phyloP scores from a whole-genome alignment of 2,329 filamentous ascomycete species.

The Hypoxylon sp. region DNA sequence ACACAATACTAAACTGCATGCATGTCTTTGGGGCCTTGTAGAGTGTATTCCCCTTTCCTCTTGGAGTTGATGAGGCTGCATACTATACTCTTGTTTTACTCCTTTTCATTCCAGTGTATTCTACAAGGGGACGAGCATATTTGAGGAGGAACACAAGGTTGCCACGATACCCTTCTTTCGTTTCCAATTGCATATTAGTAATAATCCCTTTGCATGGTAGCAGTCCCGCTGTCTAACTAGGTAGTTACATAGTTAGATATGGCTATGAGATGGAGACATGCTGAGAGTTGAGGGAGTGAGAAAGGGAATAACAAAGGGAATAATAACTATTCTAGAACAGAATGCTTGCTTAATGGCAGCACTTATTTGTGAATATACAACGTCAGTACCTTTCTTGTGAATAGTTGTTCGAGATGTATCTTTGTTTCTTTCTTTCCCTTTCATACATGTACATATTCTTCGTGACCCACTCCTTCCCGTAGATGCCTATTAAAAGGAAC shows the following conservation, averaged over 20 bases:
- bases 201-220: slow-evolving; percentile 22
- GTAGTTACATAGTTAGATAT: slow-evolving; percentile 3
- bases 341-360: slow-evolving; percentile 5
- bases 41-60: slow-evolving; percentile 17
- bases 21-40: slow-evolving; percentile 15
- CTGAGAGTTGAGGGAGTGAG: slow-evolving; percentile 7
- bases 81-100: slow-evolving; percentile 27
- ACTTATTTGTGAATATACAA: slow-evolving; percentile 1
- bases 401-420: too few species aligned
- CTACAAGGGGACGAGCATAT: slow-evolving; percentile 27
- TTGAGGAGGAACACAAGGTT: slow-evolving; percentile 37
- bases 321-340: slow-evolving; percentile 15
- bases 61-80: slow-evolving; percentile 23
- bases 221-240: not conserved
- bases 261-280: slow-evolving; percentile 4
- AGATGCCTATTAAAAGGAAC: too few species aligned
- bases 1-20: slow-evolving; percentile 15
- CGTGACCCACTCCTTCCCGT: not conserved
- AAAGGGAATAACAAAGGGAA: slow-evolving; percentile 28
- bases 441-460: too few species aligned
- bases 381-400: not conserved
- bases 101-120: slow-evolving; percentile 1
- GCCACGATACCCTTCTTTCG: slow-evolving; percentile 47
- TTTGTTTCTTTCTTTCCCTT: too few species aligned
- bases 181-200: slow-evolving; percentile 31